Conservation (phyloP, 495 filamentous ascomycete genomes). For the Neurospora sp. region DNA sequence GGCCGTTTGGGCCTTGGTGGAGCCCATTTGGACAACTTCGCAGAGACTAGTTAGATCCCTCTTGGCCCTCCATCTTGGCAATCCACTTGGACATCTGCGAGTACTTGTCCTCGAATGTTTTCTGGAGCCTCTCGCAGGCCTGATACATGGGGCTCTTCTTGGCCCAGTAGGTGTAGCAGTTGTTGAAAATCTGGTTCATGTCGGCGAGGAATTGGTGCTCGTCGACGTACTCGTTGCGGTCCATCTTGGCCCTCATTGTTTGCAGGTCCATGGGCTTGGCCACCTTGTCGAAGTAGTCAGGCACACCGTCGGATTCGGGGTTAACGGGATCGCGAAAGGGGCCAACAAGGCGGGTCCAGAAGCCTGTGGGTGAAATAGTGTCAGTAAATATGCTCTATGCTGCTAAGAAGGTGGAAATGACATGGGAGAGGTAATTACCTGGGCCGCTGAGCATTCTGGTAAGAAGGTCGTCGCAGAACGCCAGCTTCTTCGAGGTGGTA, state of each 20-base stretch:
- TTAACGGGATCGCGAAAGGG: conserved; percentile 39
- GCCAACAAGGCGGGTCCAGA: conserved; percentile 47
- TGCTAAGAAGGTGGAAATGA: not conserved
- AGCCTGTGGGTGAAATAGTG: conserved; percentile 23
- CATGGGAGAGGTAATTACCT: conserved; percentile 19
- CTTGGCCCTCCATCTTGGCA: conserved; percentile 34
- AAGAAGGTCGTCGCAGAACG: conserved; percentile 41
- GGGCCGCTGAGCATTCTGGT: conserved; percentile 43
- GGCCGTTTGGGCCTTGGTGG: not conserved
- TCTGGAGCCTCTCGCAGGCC: conserved; percentile 36
- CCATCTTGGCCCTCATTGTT: conserved; percentile 42
- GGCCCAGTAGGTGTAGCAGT: conserved; percentile 39
- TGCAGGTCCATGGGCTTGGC: conserved; percentile 38
- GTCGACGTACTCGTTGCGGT: conserved; percentile 27
- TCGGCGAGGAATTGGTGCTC: conserved; percentile 35
- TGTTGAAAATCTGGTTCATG: conserved; percentile 39
- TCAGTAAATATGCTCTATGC: not conserved
- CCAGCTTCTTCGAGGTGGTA: conserved; percentile 34
- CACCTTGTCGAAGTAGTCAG: conserved; percentile 38
- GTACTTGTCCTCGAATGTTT: conserved; percentile 41
- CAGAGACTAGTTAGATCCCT: conserved; percentile 9
- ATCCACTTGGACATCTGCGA: conserved; percentile 40
- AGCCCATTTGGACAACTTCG: not conserved
- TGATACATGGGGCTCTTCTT: conserved; percentile 32
- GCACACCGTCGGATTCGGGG: conserved; percentile 33